Evolutionary conservation across 2,329 filamentous ascomycete species (phyloP).

Genomic region (Cladosporium cucumerinum): DNA sequence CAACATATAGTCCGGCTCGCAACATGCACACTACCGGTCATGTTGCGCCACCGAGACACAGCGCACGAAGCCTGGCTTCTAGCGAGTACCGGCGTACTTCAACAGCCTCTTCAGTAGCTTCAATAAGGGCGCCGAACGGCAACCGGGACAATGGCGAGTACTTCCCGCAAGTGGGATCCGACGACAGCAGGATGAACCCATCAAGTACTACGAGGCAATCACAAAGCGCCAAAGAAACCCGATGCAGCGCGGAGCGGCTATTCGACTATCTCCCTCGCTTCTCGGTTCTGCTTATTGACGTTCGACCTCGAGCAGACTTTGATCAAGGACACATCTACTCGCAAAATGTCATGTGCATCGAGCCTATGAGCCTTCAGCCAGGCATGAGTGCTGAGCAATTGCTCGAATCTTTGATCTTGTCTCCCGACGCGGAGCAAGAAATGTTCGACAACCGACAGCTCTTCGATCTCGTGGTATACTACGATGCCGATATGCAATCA

Average conservation of each 20-base stretch:
- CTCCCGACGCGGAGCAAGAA: conserved; percentile 68
- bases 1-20: conserved; percentile 74
- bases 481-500: conserved; percentile 68
- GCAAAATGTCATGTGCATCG: conserved; percentile 81
- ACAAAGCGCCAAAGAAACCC: conserved; percentile 54
- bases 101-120: conserved; percentile 34
- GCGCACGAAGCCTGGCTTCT: conserved; percentile 61
- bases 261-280: conserved; percentile 65
- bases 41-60: conserved; percentile 63
- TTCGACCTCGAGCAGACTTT: conserved; percentile 74
- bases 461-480: conserved; percentile 86
- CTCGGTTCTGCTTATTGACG: conserved; percentile 77
- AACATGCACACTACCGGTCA: conserved; percentile 65
- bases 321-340: conserved; percentile 87
- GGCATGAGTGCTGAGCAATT: conserved; percentile 63
- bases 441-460: conserved; percentile 70
- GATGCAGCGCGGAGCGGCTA: conserved; percentile 67
- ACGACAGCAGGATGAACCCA: conserved; percentile 27
- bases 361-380: conserved; percentile 71
- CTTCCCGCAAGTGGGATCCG: conserved; percentile 33
- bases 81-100: conserved; percentile 52
- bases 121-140: conserved; percentile 38
- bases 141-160: conserved; percentile 39
- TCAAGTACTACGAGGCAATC: neutral
- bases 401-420: conserved; percentile 66